Evolutionary conservation across 1,284 basidiomycete species (phyloP), one percentile per base, ranked within the genome.

Genomic region (Microbotryum intermedium): DNA sequence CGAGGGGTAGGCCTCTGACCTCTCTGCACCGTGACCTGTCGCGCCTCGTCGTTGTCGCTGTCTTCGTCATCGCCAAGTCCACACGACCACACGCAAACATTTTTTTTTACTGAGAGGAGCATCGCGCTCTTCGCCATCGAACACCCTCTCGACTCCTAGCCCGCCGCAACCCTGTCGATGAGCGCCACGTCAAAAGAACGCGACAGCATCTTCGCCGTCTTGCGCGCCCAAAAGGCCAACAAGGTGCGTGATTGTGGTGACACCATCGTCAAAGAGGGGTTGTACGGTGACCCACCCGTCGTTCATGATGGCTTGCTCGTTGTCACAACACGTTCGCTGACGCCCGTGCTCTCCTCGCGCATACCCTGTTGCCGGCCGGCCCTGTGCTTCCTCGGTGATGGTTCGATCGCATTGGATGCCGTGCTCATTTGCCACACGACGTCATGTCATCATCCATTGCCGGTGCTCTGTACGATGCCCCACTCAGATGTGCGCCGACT

Each of bases 401-500:
- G 26, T 8, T 39, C 11, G 34, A 5, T 39, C 34, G 34, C 4
- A 39, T 39, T 16, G 34, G 13, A 16, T 39, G 11, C 18, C 34
- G 13, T 18, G 34, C 34, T 23, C 9, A 16, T 2, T 29, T 7
- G 21, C 25, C 28, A 26, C 53, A 9, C 26, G 18, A 18, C 39
- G 3, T 10, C 50, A 21, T 28, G 3, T 10, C 50, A 21, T 28
- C 25, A 28, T 39, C 10, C 34, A 11, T 18, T 4, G 5, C 8
- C 21, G 42, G n/a, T 45, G 46, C 39, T 18, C 50, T 26, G 20
- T 21, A 13, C 34, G 34, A 16, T 30, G 20, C n/a, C 54, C 13
- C 42, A 26, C 7, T 8, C 70, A 97, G 94, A 82, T 84, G 71
- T 98, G 94, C 79, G 97, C 97, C 73, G 94, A 98, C 77, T 98